phyloP scores from a whole-genome alignment of 192 early-diverging fungal species.

The Allomyces arbusculus region DNA sequence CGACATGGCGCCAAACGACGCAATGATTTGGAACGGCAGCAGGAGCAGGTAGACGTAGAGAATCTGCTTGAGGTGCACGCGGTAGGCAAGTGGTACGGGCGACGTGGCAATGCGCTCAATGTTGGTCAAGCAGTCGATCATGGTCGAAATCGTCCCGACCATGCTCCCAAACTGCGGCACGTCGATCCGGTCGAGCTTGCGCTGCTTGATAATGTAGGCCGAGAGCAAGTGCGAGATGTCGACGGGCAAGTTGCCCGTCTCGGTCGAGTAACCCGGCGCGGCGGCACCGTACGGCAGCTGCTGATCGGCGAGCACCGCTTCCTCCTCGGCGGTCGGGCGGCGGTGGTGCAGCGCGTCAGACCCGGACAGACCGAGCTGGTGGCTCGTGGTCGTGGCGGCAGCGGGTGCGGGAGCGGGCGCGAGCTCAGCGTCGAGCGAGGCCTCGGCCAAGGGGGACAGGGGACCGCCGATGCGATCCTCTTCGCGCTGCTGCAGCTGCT shows the following conservation, averaged over 20 bases:
- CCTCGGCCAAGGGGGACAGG: neutral
- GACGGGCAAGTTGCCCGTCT: neutral
- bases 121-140: constrained; percentile 34
- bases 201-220: neutral
- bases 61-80: constrained; percentile 73
- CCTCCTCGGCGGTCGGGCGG: no score
- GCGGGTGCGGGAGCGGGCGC: no score
- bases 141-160: constrained; percentile 20
- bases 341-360: neutral
- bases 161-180: constrained; percentile 6
- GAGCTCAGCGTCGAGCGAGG: neutral
- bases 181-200: neutral
- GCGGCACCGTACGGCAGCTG: no score
- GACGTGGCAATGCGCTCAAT: constrained; percentile 71
- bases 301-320: no score
- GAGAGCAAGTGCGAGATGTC: neutral
- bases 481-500: neutral
- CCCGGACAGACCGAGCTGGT: neutral
- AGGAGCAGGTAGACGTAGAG: constrained; percentile 48
- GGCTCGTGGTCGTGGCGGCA: neutral
- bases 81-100: constrained; percentile 74
- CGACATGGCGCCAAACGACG: constrained; percentile 25
- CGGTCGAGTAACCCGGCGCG: neutral
- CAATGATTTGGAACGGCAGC: constrained; percentile 65
- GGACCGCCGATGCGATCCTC: neutral